A percentile compares a stretch with the other conserved stretches of the same genome.
Evolutionary conservation across 805 yeast species (phyloP).

Genomic region (Huiozyma sinensis): DNA sequence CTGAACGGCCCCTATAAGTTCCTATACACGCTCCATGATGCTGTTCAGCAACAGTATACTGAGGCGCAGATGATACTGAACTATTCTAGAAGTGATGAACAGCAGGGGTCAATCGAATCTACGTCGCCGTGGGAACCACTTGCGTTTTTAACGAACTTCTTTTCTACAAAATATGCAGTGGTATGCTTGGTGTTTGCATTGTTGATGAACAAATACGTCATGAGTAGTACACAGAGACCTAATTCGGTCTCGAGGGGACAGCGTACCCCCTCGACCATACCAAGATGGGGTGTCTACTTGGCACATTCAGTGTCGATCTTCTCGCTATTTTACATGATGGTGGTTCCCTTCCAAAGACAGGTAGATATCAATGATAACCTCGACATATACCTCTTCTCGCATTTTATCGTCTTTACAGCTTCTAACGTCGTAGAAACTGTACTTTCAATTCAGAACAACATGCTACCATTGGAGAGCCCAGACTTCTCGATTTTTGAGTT

Average conservation of each 20-base stretch:
- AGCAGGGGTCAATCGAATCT: too few relatives aligned
- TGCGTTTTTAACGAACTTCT: slow-evolving; percentile 27
- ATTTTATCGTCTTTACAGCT: slow-evolving; percentile 24
- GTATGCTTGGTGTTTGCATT: slow-evolving; percentile 51
- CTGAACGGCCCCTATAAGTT: slow-evolving; percentile 12
- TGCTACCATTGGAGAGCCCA: slow-evolving; percentile 20
- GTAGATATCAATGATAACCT: too few relatives aligned
- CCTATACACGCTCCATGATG: not conserved
- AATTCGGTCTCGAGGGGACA: not conserved
- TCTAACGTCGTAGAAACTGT: slow-evolving; percentile 39
- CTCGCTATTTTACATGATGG: not conserved
- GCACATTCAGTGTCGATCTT: slow-evolving; percentile 21
- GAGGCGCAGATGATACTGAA: not conserved
- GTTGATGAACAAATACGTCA: slow-evolving; percentile 44
- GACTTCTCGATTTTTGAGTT: slow-evolving; percentile 24
- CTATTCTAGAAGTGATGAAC: too few relatives aligned
- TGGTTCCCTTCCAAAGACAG: not conserved
- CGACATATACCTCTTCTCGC: not conserved
- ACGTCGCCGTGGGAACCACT: too few relatives aligned
- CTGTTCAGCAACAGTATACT: not conserved
- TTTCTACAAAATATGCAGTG: slow-evolving; percentile 40
- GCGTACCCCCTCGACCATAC: not conserved
- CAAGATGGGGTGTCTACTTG: slow-evolving; percentile 23
- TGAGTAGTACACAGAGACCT: slow-evolving; percentile 22
- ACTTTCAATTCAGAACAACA: slow-evolving; percentile 41